Base-by-base conservation (phyloP, 352 stramenopile species). In the Pythium periplocum region DNA sequence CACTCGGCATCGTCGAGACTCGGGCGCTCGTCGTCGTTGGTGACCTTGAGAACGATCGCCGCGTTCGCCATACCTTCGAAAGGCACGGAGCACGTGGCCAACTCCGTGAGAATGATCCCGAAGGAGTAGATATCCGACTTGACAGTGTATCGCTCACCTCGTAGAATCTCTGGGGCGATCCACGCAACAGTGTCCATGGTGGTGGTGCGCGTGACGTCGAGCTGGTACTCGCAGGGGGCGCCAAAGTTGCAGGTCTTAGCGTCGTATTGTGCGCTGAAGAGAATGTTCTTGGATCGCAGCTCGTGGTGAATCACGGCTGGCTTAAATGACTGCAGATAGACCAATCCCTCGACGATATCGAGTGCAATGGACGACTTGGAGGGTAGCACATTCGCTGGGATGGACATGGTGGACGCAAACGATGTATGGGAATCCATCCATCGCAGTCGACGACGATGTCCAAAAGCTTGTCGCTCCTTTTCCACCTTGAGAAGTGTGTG, bases 1-100 rank as follows among this genome's bases (percentile, higher is more conserved):
- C 59, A 66, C 33, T 61, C 59, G 37, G 17, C 10, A 41, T 47
- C 52, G 26, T 49, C 2, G 3, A 63, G 12, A 4, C 33, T 45
- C 42, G 51, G 52, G 1, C 47, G 58, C 58, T 77, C 78, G 59
- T 90, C 69, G 56, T 84, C 71, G 42, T 66, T 86, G 9, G 79
- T 84, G 46, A 88, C 75, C 66, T 87, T 87, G 45, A 90, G 67
- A 31, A 85, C 72, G 30, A 87, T 73, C 12, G 78, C 58, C 4
- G 74, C 70, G 51, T 82, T 87, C 41, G 70, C 78, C 8, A 84
- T 62, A 10, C 70, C 77, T 4, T 84, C 74, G 50, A 87, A 87
- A 6, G 77, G 70, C 50, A 75, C 74, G 30, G 60, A 51, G 48
- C 73, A 83, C 0, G 49, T 59, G 4, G 53, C 49, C 12, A 64